Evolutionary conservation across 1,284 basidiomycete species (phyloP).

Genomic region (Phlebopus sp.): DNA sequence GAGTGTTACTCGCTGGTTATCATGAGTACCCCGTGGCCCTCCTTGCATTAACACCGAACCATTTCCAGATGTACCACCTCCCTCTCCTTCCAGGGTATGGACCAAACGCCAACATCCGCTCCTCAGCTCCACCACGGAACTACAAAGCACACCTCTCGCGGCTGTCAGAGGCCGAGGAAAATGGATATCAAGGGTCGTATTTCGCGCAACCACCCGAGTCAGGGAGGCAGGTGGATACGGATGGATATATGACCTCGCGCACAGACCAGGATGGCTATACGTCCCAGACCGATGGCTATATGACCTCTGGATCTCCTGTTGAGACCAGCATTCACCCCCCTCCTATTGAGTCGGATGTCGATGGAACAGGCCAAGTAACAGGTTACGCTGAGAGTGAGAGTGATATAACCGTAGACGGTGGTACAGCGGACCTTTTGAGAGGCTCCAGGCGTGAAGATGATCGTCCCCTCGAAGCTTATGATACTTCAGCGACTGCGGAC

Average conservation of each 20-base stretch:
- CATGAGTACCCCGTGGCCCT: neutral
- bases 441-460: too few species aligned
- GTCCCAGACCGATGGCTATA: constrained; percentile 9
- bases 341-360: constrained; percentile 20
- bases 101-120: constrained; percentile 79
- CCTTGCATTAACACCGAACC: neutral
- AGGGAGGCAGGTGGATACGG: constrained; percentile 24
- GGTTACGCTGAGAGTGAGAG: constrained; percentile 7
- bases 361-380: neutral
- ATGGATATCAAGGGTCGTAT: constrained; percentile 85
- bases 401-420: constrained; percentile 15
- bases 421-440: constrained; percentile 6
- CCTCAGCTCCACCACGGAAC: constrained; percentile 61
- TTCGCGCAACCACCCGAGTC: constrained; percentile 47
- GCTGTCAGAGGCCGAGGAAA: constrained; percentile 86
- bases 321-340: constrained; percentile 2
- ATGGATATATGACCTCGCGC: constrained; percentile 54
- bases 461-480: too few species aligned
- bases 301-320: constrained; percentile 13
- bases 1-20: too few species aligned
- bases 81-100: constrained; percentile 92
- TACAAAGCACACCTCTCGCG: constrained; percentile 57
- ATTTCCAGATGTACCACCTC: constrained; percentile 78
- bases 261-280: constrained; percentile 36
- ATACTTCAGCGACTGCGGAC: too few species aligned